Base-by-base conservation (phyloP, 1,284 basidiomycete species). In the Austroboletus novae-zelandiae region DNA sequence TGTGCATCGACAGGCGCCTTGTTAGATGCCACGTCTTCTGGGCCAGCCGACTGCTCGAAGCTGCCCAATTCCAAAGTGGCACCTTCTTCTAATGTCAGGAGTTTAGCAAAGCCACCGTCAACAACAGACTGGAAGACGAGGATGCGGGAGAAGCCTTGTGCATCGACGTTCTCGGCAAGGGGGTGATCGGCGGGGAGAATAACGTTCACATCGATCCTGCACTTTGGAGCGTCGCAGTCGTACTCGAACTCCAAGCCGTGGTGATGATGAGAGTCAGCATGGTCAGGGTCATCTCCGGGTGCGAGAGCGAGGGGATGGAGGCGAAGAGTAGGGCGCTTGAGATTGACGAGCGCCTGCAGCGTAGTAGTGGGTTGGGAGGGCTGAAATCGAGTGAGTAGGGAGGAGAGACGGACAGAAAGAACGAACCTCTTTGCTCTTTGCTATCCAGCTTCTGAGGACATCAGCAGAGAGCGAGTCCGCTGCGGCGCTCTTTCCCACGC, bases 231-330 rank as follows among this genome's bases (percentile, higher is more conserved):
- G 55, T 92, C 91, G 57, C 89, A 91, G 64, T 95, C 93, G 67
- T 88, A 95, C 66, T 87, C 86, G 68, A 95, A 95, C 65, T 91
- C 90, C 50, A 94, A 76, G 15, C 84, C 81, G 60, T 94, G 90
- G 39, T 80, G 76, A 43, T 79, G 78, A 57, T 75, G 75, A 32
- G 71, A 75, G 40, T 81, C 76, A 10, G 59, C 62, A 49, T 75
- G 68, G 43, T 71, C 68, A 48, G 67, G 62, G 52, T 74, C 74
- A 42, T 77, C 74, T 6, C 70, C 67, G 0, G 77, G 69, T 18
- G 79, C 74, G 17, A 72, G 62, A 10, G 76, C 71, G 42, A 84
- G 76, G n/a, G 83, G 91, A 32, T 79, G 89, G 40, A 83, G 80
- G 41, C 79, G 86, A 48, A 84, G 75, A 2, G 89, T 85, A 1